Percentiles rank a stretch among this genome's conserved stretches.
phyloP scores from a whole-genome alignment of 176 grass and related monocot genomes.

The Cenchrus purpureus region DNA sequence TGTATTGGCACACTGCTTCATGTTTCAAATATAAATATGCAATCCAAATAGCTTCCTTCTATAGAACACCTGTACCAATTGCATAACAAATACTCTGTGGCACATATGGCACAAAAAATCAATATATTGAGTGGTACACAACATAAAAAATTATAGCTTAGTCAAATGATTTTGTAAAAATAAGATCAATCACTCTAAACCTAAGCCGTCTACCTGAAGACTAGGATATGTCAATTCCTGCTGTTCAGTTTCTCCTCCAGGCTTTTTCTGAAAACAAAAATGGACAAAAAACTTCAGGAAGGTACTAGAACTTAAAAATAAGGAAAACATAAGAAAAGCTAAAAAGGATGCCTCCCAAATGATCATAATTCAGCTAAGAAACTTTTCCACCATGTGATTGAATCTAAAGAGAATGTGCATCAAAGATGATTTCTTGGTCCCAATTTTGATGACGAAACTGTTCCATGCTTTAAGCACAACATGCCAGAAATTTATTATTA shows the following conservation, averaged over 20 bases:
- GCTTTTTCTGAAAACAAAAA: slow-evolving; percentile 63
- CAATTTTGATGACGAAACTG: background rate
- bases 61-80: background rate
- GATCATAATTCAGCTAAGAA: background rate
- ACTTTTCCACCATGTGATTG: background rate
- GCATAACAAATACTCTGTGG: slow-evolving; percentile 2
- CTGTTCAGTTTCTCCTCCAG: slow-evolving; percentile 54
- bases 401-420: background rate
- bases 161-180: slow-evolving; percentile 2
- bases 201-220: slow-evolving; percentile 63
- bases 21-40: slow-evolving; percentile 4
- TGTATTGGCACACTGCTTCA: background rate
- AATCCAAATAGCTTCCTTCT: background rate
- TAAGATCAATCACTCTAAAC: background rate
- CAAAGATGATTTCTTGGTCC: background rate
- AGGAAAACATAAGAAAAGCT: background rate
- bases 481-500: background rate
- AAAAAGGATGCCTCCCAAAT: background rate
- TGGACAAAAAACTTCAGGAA: background rate
- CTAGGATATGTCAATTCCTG: slow-evolving; percentile 65
- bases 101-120: background rate
- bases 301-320: background rate
- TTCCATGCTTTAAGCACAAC: background rate
- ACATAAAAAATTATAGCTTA: background rate
- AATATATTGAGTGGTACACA: slow-evolving; percentile 20